phyloP scores from a whole-genome alignment of 768 basidiomycete species.

The Imleria badia region DNA sequence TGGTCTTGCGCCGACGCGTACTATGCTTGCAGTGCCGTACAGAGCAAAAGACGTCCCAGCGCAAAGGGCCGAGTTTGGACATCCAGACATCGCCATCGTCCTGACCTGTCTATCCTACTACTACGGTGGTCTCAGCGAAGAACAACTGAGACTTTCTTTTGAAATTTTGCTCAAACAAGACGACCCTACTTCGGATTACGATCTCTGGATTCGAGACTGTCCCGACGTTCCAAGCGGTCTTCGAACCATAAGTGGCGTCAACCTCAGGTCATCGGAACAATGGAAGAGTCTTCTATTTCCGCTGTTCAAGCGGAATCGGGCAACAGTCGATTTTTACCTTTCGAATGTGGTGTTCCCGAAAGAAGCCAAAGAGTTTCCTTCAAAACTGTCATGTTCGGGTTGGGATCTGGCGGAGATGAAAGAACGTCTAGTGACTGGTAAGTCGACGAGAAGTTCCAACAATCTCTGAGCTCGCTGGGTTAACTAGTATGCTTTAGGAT shows the following conservation, averaged over 20 bases:
- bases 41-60: slow-evolving; percentile 39
- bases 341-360: slow-evolving; percentile 39
- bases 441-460: background rate
- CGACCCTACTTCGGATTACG: slow-evolving; percentile 32
- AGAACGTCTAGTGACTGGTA: slow-evolving; percentile 11
- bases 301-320: slow-evolving; percentile 24
- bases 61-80: slow-evolving; percentile 36
- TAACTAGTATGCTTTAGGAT: slow-evolving; percentile 20
- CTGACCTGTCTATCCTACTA: too few species aligned
- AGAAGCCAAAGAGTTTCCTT: too few species aligned
- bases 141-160: too few species aligned
- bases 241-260: slow-evolving; percentile 19
- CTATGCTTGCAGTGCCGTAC: slow-evolving; percentile 37
- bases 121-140: too few species aligned
- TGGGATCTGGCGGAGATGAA: slow-evolving; percentile 39
- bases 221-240: slow-evolving; percentile 21
- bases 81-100: slow-evolving; percentile 34
- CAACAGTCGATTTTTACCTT: slow-evolving; percentile 36
- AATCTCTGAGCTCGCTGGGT: background rate
- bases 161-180: slow-evolving; percentile 30
- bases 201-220: slow-evolving; percentile 29
- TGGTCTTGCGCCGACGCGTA: slow-evolving; percentile 32
- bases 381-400: too few species aligned
- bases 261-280: slow-evolving; percentile 28
- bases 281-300: slow-evolving; percentile 21